phyloP scores from a whole-genome alignment of 2,329 filamentous ascomycete species.

The Metarhizium brunneum region DNA sequence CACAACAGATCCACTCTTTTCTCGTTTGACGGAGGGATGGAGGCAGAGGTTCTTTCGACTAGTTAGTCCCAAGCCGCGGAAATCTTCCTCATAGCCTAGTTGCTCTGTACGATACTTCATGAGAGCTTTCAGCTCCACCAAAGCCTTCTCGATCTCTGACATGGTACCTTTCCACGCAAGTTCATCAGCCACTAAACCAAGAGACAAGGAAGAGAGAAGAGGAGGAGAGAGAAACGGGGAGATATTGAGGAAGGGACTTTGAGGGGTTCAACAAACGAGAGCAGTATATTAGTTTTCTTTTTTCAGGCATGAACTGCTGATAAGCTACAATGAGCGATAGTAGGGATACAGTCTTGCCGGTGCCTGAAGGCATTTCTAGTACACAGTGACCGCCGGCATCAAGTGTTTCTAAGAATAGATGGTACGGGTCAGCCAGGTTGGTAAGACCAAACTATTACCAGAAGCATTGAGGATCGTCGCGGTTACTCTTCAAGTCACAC shows the following conservation, averaged over 20 bases:
- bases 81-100: constrained; percentile 86
- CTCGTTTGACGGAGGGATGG: constrained; percentile 89
- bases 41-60: constrained; percentile 96
- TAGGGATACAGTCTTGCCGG: constrained; percentile 92
- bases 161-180: constrained; percentile 58
- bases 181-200: neutral
- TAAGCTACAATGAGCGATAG: constrained; percentile 94
- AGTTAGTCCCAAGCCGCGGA: constrained; percentile 82
- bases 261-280: constrained; percentile 49
- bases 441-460: neutral
- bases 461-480: neutral
- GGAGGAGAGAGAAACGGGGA: neutral
- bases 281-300: constrained; percentile 95
- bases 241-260: neutral
- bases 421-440: neutral
- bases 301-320: constrained; percentile 86
- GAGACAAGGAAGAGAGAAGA: neutral
- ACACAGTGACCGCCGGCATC: constrained; percentile 94
- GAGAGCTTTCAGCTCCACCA: constrained; percentile 80
- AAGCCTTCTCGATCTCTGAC: constrained; percentile 98
- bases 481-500: constrained; percentile 46
- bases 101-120: constrained; percentile 93
- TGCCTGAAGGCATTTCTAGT: constrained; percentile 97
- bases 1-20: constrained; percentile 90
- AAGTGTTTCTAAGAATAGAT: constrained; percentile 51